Percentiles rank a stretch among this genome's conserved stretches.
phyloP scores from a whole-genome alignment of 2,329 filamentous ascomycete species.

The Fusarium pseudocircinatum region DNA sequence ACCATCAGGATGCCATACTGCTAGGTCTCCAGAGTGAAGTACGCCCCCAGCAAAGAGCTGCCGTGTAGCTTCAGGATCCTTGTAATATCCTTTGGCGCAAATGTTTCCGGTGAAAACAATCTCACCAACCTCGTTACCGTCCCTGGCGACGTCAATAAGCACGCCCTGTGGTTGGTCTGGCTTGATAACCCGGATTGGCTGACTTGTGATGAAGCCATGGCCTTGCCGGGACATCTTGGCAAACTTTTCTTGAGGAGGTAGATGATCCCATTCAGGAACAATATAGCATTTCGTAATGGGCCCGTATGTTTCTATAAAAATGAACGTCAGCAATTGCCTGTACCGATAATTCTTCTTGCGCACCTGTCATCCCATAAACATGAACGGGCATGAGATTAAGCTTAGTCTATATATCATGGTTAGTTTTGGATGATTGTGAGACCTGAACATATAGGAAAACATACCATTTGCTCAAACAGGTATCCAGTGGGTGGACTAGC shows the following conservation, averaged over 20 bases:
- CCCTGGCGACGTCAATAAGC: slow-evolving; percentile 57
- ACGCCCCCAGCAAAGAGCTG: slow-evolving; percentile 90
- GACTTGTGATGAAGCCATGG: slow-evolving; percentile 85
- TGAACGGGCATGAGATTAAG: slow-evolving; percentile 92
- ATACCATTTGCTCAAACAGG: slow-evolving; percentile 91
- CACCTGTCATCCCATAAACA: slow-evolving; percentile 80
- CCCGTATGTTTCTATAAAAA: slow-evolving; percentile 79
- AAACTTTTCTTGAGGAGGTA: slow-evolving; percentile 81
- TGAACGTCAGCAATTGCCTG: not conserved
- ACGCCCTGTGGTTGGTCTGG: slow-evolving; percentile 73
- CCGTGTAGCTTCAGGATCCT: slow-evolving; percentile 83
- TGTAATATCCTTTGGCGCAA: slow-evolving; percentile 90
- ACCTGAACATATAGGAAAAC: not conserved
- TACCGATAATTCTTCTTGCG: not conserved
- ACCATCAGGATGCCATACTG: slow-evolving; percentile 92
- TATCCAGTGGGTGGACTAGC: slow-evolving; percentile 89
- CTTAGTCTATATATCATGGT: slow-evolving; percentile 46
- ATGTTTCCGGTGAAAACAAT: slow-evolving; percentile 91
- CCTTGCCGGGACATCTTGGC: slow-evolving; percentile 92
- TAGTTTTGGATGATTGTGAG: slow-evolving; percentile 3
- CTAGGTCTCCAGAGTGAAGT: slow-evolving; percentile 89
- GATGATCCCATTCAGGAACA: slow-evolving; percentile 82
- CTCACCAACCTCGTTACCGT: slow-evolving; percentile 62
- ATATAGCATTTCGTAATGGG: slow-evolving; percentile 95
- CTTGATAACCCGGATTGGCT: slow-evolving; percentile 85